Evolutionary conservation across 1,284 basidiomycete species (phyloP), one percentile per base, ranked within the genome.

Genomic region (Trichosporon inkin): DNA sequence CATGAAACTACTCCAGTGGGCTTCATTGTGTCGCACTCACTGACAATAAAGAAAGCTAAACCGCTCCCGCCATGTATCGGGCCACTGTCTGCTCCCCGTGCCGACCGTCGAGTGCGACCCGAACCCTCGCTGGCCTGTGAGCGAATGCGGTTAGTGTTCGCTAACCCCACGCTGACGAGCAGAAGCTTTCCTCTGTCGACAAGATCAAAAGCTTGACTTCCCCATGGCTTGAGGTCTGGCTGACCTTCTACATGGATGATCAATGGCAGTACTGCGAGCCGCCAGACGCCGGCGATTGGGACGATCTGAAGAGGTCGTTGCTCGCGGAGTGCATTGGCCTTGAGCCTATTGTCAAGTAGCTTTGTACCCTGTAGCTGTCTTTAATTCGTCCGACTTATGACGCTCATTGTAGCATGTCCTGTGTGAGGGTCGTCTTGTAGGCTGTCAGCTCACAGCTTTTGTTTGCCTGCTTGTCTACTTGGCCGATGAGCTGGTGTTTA

Each of bases 211-310:
- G 24, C 14, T 24, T 49, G 24, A 10, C 44, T 8, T 28, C 44
- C 6, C 44, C 44, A 22, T 49, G 44, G 44, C 44, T 49, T 22
- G 44, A 49, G 24, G 44, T 49, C n/a, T 49, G 44, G 44, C 44
- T 49, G 22, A 49, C 44, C 16, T 49, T 49, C 24, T 49, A 49
- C 24, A 49, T 49, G 44, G 44, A 49, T 16, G 44, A 49, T 16
- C 44, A 49, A 22, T 49, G 44, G 44, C 44, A 49, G 22, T 49
- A 49, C 24, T 49, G 44, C 10, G 44, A 49, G 44, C 44, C 44
- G 1, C 44, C 44, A 24, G 14, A 49, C 24, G 44, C 24, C 4
- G 22, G 22, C 6, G 44, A 32, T 22, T 49, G 44, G 44, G 22
- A 22, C 22, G 28, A 16, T 24, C n/a, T 49, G 44, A 49, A 49